Percentiles rank a stretch among this genome's conserved stretches.
phyloP scores from a whole-genome alignment of 768 basidiomycete genomes.

The Trametes meyenii region DNA sequence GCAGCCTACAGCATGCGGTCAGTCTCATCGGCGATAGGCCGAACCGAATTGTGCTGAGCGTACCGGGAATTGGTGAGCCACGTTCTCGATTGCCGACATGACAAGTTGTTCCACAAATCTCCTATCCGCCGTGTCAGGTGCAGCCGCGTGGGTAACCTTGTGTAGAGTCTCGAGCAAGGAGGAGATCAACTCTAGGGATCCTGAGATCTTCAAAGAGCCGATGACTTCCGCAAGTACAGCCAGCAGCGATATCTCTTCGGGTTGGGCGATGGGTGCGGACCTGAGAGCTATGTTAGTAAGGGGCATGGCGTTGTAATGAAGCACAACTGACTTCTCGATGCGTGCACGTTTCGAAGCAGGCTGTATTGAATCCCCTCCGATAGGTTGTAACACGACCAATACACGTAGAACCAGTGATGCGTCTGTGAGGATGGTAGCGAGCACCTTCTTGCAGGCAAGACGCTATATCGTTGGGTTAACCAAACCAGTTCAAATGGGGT shows the following conservation, averaged over 20 bases:
- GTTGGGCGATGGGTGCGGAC: slow-evolving; percentile 33
- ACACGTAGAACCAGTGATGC: slow-evolving; percentile 55
- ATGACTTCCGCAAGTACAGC: slow-evolving; percentile 71
- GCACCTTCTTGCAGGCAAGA: slow-evolving; percentile 43
- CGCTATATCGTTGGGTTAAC: slow-evolving; percentile 13
- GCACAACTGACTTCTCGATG: slow-evolving; percentile 50
- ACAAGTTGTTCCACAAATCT: slow-evolving; percentile 83
- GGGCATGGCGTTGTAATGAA: no score
- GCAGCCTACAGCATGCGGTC: slow-evolving; percentile 45
- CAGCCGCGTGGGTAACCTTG: slow-evolving; percentile 59
- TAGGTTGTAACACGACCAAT: slow-evolving; percentile 52
- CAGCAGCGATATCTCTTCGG: slow-evolving; percentile 50
- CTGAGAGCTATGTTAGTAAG: neutral
- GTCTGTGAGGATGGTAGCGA: slow-evolving; percentile 53
- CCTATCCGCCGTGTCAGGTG: slow-evolving; percentile 61
- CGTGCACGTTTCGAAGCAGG: slow-evolving; percentile 70
- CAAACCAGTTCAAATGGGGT: neutral
- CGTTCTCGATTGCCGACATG: slow-evolving; percentile 77
- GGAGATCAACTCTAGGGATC: slow-evolving; percentile 71
- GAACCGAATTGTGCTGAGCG: slow-evolving; percentile 17
- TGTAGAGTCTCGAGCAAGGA: slow-evolving; percentile 73
- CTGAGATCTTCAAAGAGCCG: slow-evolving; percentile 62
- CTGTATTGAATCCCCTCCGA: slow-evolving; percentile 41
- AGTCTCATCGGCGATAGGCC: neutral
- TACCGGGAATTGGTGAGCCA: slow-evolving; percentile 60